These are phyloP conservation scores for Aureobasidium namibiae DNA, from an alignment of 2,329 filamentous ascomycete species.

Conservation along the genomic window DNA sequence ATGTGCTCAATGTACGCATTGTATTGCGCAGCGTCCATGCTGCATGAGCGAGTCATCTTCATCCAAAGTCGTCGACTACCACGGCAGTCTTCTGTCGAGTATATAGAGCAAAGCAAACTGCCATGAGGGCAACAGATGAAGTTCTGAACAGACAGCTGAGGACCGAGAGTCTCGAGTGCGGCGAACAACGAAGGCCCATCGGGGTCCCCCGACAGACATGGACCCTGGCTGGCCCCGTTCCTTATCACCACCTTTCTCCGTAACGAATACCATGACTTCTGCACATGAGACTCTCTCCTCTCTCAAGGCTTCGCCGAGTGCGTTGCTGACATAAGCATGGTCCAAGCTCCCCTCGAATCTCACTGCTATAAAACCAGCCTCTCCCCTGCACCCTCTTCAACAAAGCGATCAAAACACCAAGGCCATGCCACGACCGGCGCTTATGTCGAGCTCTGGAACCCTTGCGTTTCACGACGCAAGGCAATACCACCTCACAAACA, in stretches of 20 bases:
- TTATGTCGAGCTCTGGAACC: constrained; percentile 30
- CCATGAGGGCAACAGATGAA: neutral
- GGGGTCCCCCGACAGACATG: neutral
- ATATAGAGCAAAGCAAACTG: neutral
- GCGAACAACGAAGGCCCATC: constrained; percentile 3
- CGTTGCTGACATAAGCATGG: neutral
- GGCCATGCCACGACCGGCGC: constrained; percentile 63
- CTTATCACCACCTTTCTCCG: neutral
- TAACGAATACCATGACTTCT: too few species aligned
- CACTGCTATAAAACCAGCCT: neutral
- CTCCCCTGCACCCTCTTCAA: constrained; percentile 27
- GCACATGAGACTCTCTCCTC: too few species aligned
- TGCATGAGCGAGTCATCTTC: constrained; percentile 26
- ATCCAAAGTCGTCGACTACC: neutral
- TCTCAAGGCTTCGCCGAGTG: too few species aligned
- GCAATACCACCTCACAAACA: constrained; percentile 15
- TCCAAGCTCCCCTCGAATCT: neutral
- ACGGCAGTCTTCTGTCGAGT: neutral
- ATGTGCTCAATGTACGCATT: constrained; percentile 40
- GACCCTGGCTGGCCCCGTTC: neutral
- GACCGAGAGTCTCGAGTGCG: neutral
- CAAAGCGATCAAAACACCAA: constrained; percentile 51
- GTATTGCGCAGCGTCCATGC: constrained; percentile 24
- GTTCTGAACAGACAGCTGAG: neutral
- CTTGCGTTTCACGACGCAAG: constrained; percentile 15